Base-by-base conservation (phyloP, 495 filamentous ascomycete species). In the Aspergillus affinis region DNA sequence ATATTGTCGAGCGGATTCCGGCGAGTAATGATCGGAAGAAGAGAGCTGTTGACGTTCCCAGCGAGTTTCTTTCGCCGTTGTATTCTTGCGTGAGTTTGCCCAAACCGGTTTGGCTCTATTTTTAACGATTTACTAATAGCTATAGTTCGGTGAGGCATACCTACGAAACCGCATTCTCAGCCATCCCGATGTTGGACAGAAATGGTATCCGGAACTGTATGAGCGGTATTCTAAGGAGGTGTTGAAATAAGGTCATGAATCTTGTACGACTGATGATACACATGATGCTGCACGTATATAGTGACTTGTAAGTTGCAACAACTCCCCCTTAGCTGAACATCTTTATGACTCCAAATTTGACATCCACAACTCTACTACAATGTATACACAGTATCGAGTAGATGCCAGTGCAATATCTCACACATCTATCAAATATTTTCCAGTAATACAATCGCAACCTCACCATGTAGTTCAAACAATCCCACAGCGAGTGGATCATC, bases 151-250 rank as follows among this genome's bases (percentile, higher is more conserved):
- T 1, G 79, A 81, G 63, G 79, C 79, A 19, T 76, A 80, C 47
- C 62, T 81, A 64, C 81, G 87, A 71, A 97, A 97, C 74, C 77
- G 92, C n/a, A 84, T 97, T 56, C 89, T 92, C 76, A 91, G 88
- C 62, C 93, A 97, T 75, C 88, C 88, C 3, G 93, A 97, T 71
- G 93, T 97, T 1, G 92, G 90, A 1, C 89, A 90, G 77, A 78
- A 84, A 67, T 95, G 91, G 88, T 93, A 91, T 70, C 89, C 88
- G 0, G 86, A 92, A 26, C 78, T 93, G 23, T 75, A 90, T 54
- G 71, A 61, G n/a, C 70, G 69, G 32, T 78, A 77, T 56, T 74
- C 75, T 26, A 32, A 48, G 45, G 60, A 71, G 27, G 18, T 18
- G 5, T 29, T 51, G 10, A 29, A 47, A 36, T 58, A 51, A 17